Base-by-base conservation (phyloP, 176 grass and related monocot genomes). In the Leersia perrieri region DNA sequence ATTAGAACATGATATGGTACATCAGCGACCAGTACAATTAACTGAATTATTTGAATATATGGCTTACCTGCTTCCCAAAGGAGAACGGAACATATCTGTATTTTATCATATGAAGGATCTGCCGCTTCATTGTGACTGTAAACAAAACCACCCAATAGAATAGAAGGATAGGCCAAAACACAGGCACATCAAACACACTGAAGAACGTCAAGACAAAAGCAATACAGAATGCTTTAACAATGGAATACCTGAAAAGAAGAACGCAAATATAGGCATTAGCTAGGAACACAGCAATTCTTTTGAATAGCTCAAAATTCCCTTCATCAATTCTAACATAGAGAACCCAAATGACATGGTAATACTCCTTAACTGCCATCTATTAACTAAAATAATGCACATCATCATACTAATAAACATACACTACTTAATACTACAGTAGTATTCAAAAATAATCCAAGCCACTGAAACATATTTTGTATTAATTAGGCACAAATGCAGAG, bases 61-160 rank as follows among this genome's bases (percentile, higher is more conserved):
- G 13, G 77, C 75, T 25, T 94, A 91, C 92, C 86, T 91, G 92
- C 78, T 94, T 94, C 41, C 92, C 92, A 33, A 89, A 87, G 83
- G 92, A 84, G 83, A 94, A 94, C 51, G 92, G 92, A 63, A 94
- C 83, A 66, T 94, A 94, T 94, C 79, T 91, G 76, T 94, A 94
- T 72, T 89, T 94, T 41, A 94, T 82, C 92, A 94, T 94, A 83
- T 94, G 89, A 57, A 86, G 89, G 58, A 94, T 87, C 73, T 94
- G 92, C 13, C 83, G 83, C 86, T 94, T 94, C 89, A 94, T 91
- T 81, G 92, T 91, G 60, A 91, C 83, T 6, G 89, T 87, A 81
- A 86, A 84, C 73, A 94, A 76, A 39, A 87, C 74, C 29, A 88
- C 88, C 80, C 89, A 94, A 63, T 91, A 94, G 67, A 94, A 89